Conservation (phyloP, 139 green algal genomes). For the Chlorella vulgaris region DNA sequence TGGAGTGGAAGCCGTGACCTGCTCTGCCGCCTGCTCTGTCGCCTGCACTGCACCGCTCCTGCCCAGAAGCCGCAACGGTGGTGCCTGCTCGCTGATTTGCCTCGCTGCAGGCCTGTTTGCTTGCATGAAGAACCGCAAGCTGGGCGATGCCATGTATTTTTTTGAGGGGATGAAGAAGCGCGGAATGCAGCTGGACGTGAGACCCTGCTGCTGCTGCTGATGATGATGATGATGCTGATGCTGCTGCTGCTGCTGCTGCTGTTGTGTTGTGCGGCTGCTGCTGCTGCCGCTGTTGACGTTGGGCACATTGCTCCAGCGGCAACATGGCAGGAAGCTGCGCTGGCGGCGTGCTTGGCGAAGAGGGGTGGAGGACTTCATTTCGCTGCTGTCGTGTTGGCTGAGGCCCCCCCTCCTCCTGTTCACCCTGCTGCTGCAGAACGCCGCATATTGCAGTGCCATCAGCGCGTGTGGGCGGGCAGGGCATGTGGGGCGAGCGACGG, state of each 20-base stretch:
- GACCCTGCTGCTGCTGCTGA: too few species aligned
- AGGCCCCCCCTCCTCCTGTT: neutral
- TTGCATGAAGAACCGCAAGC: constrained; percentile 33
- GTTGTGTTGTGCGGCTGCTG: neutral
- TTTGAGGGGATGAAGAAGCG: constrained; percentile 36
- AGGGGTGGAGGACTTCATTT: too few species aligned
- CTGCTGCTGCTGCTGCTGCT: neutral
- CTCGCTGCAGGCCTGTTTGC: constrained; percentile 16
- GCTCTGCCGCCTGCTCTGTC: too few species aligned
- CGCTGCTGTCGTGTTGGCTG: too few species aligned
- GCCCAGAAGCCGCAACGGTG: neutral
- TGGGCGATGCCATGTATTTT: constrained; percentile 42
- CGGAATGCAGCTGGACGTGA: constrained; percentile 35
- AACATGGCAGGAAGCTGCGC: neutral
- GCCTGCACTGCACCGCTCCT: neutral
- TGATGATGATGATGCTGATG: neutral
- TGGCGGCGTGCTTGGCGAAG: too few species aligned
- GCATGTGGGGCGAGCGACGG: neutral
- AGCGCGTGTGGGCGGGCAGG: constrained; percentile 30
- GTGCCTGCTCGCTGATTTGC: neutral
- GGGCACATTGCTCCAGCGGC: too few species aligned
- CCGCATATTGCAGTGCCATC: constrained; percentile 20
- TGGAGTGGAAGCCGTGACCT: too few species aligned
- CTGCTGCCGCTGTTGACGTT: too few species aligned
- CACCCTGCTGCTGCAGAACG: neutral